Percentiles rank a stretch among this genome's conserved stretches.
Evolutionary conservation across 768 basidiomycete species (phyloP).

Genomic region (Leccinum uliginosum): DNA sequence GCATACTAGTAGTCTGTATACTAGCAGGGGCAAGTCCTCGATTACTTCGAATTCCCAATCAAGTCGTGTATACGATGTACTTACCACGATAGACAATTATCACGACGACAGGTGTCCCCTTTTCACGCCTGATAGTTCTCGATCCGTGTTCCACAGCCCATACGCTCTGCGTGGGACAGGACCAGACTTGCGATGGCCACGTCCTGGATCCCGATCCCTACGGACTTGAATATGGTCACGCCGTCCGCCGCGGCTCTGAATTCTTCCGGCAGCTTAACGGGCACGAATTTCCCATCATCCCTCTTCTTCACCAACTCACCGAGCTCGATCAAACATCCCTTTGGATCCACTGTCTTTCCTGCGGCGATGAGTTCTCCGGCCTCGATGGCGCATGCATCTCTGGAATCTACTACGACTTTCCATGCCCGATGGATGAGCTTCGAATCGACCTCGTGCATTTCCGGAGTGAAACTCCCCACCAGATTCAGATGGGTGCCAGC

Average conservation of each 20-base stretch:
- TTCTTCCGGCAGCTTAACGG: constrained; percentile 9
- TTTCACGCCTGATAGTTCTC: constrained; percentile 38
- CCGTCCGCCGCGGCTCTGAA: constrained; percentile 32
- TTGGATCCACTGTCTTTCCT: constrained; percentile 36
- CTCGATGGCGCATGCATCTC: constrained; percentile 63
- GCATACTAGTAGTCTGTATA: too few species aligned
- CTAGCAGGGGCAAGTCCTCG: background rate
- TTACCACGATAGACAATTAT: background rate
- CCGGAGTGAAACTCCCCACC: constrained; percentile 77
- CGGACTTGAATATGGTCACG: constrained; percentile 83
- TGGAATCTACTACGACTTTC: constrained; percentile 69
- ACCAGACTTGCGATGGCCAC: constrained; percentile 74
- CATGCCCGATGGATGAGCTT: constrained; percentile 53
- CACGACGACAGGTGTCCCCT: background rate
- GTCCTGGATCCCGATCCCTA: constrained; percentile 85
- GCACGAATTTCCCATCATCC: constrained; percentile 4
- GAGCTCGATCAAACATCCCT: constrained; percentile 54
- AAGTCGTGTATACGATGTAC: background rate
- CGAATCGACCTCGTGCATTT: constrained; percentile 73
- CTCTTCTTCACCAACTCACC: constrained; percentile 50
- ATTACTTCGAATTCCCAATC: too few species aligned
- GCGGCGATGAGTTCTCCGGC: constrained; percentile 76
- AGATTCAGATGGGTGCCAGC: constrained; percentile 67
- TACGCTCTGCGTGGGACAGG: constrained; percentile 53
- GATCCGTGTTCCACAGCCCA: constrained; percentile 49